Conservation (phyloP, 139 green algal species). For the Zygnema circumcarinatum region DNA sequence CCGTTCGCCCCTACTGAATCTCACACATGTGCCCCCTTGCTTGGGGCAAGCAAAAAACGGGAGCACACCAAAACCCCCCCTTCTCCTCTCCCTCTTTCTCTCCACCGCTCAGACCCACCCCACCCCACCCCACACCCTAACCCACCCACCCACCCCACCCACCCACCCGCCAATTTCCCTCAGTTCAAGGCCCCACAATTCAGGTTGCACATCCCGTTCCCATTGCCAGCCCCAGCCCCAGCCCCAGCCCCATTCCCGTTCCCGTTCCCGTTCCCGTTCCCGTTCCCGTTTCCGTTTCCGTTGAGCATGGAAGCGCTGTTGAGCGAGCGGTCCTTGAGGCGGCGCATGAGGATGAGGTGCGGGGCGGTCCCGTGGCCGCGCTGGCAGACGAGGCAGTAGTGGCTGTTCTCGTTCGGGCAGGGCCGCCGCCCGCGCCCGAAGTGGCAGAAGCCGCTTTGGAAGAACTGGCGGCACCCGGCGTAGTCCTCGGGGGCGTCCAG, state of each 20-base stretch:
- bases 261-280: neutral
- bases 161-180: neutral
- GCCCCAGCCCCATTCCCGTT: neutral
- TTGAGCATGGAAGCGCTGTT: conserved; percentile 2
- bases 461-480: conserved; percentile 60
- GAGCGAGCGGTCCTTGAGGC: conserved; percentile 42
- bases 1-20: neutral
- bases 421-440: conserved; percentile 52
- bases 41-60: neutral
- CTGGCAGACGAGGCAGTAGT: conserved; percentile 54
- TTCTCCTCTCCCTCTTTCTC: neutral
- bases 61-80: neutral
- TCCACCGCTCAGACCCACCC: neutral
- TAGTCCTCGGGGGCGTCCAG: conserved; percentile 54
- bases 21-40: neutral
- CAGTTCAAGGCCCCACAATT: neutral
- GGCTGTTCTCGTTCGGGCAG: conserved; percentile 55
- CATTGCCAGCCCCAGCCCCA: neutral
- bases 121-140: neutral
- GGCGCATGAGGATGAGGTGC: conserved; percentile 49
- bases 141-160: neutral
- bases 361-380: conserved; percentile 50
- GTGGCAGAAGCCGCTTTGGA: conserved; percentile 52
- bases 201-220: neutral
- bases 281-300: neutral